These are phyloP conservation scores for Leptographium lundbergii DNA, from an alignment of 2,329 filamentous ascomycete species.

Conservation along the genomic window DNA sequence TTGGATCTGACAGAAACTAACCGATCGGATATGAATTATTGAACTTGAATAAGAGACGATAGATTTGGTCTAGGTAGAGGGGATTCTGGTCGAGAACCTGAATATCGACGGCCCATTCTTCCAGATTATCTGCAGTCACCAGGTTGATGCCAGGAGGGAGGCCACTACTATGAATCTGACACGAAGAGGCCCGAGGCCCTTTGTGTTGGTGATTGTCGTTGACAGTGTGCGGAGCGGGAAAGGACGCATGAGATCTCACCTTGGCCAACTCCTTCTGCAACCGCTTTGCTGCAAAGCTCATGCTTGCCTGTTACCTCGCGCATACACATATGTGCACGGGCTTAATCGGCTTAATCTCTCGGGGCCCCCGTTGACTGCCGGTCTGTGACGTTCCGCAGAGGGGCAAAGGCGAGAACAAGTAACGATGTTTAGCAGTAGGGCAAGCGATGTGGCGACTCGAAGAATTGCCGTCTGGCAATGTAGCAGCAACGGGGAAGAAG, in stretches of 20 bases:
- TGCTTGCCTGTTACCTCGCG: not conserved
- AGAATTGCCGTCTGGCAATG: not conserved
- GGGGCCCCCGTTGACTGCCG: not conserved
- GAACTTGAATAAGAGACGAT: slow-evolving; percentile 81
- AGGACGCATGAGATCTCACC: slow-evolving; percentile 21
- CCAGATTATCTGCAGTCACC: slow-evolving; percentile 67
- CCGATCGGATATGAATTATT: slow-evolving; percentile 79
- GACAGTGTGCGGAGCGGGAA: not conserved
- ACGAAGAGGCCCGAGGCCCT: not conserved
- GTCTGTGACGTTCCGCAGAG: not conserved
- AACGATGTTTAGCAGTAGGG: not conserved
- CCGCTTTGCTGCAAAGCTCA: slow-evolving; percentile 39
- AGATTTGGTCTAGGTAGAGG: slow-evolving; percentile 67
- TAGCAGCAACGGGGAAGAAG: not conserved
- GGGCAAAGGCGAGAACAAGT: not conserved
- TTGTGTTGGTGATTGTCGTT: not conserved
- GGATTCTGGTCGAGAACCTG: slow-evolving; percentile 82
- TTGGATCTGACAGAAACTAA: slow-evolving; percentile 24
- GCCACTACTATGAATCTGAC: slow-evolving; percentile 37
- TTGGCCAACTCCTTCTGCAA: slow-evolving; percentile 47
- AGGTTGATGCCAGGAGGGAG: slow-evolving; percentile 63
- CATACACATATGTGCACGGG: not conserved
- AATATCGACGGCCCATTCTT: slow-evolving; percentile 90
- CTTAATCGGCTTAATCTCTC: not conserved
- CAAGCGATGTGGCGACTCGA: not conserved